Evolutionary conservation across 2,329 filamentous ascomycete species (phyloP), one percentile per base, ranked within the genome.

Genomic region (Aspergillus persii): DNA sequence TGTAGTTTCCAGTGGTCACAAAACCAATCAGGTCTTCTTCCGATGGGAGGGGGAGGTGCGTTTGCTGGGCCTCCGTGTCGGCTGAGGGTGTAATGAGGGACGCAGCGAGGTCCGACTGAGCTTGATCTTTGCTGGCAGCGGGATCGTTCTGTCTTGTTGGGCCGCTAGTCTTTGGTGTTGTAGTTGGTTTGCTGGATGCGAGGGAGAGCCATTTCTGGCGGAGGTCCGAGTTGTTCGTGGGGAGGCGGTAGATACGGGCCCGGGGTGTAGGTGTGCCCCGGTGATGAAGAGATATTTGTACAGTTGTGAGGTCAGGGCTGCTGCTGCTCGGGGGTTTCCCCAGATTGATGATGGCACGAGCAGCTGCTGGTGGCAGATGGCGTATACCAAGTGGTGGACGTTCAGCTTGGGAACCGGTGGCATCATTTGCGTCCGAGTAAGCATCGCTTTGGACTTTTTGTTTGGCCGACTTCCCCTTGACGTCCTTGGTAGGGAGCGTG

Each of bases 241-340:
- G 91, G 15, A 98, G 85, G 12, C 91, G 88, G 76, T 98, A 99
- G 64, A 98, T 87, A 39, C 95, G 86, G 3, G 94, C 91, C 72
- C 89, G 90, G 3, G 86, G 78, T 0, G 78, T 81, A 3, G 88
- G 90, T 1, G 89, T 84, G 29, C 95, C 94, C 57, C 91, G 86
- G 44, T 83, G 80, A 8, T 89, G 71, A 50, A 95, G 81, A 0
- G 80, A 86, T 56, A 98, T 79, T 53, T 83, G 84, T 50, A 93
- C 83, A 0, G 86, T 89, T 54, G 88, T 77, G 2, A 87, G 70
- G 2, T 74, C 71, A 29, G 72, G 68, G 52, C 67, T 68, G 53
- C 61, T 26, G 62, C 59, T 33, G 65, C 27, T 11, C 5, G 8
- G 44, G 8, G 23, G 67, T 50, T 61, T 23, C 9, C 4, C 33